These are phyloP conservation scores for Mycena kentingensis DNA, from an alignment of 768 basidiomycete species.

Conservation along the genomic window DNA sequence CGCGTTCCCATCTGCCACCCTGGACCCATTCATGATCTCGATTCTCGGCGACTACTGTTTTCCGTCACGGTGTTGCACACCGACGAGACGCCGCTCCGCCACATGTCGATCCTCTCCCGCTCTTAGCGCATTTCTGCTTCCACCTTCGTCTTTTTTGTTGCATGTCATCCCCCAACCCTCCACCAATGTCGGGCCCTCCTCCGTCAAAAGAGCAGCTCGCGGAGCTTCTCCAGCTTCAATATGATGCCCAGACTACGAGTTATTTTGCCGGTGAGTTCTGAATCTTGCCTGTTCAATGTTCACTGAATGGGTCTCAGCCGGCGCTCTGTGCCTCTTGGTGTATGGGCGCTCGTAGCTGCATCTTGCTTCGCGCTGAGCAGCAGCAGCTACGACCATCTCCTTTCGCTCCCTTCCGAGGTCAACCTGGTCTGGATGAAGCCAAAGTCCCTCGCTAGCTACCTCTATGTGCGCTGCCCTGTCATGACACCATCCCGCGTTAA, in stretches of 20 bases:
- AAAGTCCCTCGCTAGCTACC: conserved; percentile 7
- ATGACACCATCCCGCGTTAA: background rate
- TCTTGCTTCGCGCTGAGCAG: background rate
- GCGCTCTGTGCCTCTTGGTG: conserved; percentile 6
- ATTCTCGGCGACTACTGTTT: too few relatives aligned
- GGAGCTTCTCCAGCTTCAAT: background rate
- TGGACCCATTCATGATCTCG: too few relatives aligned
- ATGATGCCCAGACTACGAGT: conserved; percentile 12
- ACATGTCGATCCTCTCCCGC: too few relatives aligned
- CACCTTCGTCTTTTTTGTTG: too few relatives aligned
- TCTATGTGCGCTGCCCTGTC: conserved; percentile 1
- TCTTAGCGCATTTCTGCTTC: too few relatives aligned
- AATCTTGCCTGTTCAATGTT: background rate
- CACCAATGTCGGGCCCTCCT: too few relatives aligned
- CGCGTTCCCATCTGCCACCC: too few relatives aligned
- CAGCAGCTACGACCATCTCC: conserved; percentile 8
- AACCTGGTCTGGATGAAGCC: conserved; percentile 8
- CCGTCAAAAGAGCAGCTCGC: background rate
- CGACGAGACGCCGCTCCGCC: too few relatives aligned
- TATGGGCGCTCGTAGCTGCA: background rate
- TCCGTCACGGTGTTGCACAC: too few relatives aligned
- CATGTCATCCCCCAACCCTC: too few relatives aligned
- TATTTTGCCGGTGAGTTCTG: conserved; percentile 12
- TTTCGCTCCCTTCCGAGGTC: conserved; percentile 6
- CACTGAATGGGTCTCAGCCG: background rate